Conservation (phyloP, 306 rosid species). For the Dryas alaskensis region DNA sequence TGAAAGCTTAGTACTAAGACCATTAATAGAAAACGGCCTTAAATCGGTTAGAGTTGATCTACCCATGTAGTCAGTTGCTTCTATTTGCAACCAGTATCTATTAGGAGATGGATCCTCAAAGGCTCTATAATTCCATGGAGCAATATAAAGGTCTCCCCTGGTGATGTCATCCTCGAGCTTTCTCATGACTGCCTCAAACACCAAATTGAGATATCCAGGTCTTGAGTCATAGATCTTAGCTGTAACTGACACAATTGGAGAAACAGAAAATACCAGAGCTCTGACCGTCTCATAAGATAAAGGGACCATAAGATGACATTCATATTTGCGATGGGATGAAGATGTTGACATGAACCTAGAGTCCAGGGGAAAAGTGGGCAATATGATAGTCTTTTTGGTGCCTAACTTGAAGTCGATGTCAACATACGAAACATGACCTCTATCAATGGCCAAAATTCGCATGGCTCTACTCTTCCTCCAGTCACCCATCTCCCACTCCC, state of each 20-base stretch:
- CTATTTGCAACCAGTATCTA: slow-evolving; percentile 89
- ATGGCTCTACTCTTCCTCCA: slow-evolving; percentile 84
- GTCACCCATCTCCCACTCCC: slow-evolving; percentile 99
- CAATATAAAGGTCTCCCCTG: slow-evolving; percentile 66
- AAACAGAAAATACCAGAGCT: slow-evolving; percentile 75
- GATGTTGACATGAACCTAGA: slow-evolving; percentile 75
- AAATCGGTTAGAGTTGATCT: slow-evolving; percentile 67
- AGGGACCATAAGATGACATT: slow-evolving; percentile 48
- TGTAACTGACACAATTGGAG: slow-evolving; percentile 56
- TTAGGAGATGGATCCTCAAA: slow-evolving; percentile 75
- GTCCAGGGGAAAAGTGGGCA: slow-evolving; percentile 94
- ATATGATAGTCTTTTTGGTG: slow-evolving; percentile 45
- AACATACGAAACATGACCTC: slow-evolving; percentile 65
- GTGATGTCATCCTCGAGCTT: slow-evolving; percentile 44
- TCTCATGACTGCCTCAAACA: slow-evolving; percentile 59
- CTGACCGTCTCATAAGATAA: slow-evolving; percentile 66
- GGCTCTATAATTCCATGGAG: slow-evolving; percentile 85
- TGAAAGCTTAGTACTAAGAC: slow-evolving; percentile 55
- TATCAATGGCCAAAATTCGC: slow-evolving; percentile 84
- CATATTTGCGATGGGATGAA: slow-evolving; percentile 44
- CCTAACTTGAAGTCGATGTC: slow-evolving; percentile 74
- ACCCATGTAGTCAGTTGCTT: slow-evolving; percentile 57
- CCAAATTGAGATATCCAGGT: slow-evolving; percentile 53
- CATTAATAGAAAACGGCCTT: slow-evolving; percentile 85
- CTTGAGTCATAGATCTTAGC: slow-evolving; percentile 67